These are phyloP conservation scores for Erythrobasidium hasegawianum DNA, from an alignment of 1,284 basidiomycete genomes.

Conservation along the genomic window DNA sequence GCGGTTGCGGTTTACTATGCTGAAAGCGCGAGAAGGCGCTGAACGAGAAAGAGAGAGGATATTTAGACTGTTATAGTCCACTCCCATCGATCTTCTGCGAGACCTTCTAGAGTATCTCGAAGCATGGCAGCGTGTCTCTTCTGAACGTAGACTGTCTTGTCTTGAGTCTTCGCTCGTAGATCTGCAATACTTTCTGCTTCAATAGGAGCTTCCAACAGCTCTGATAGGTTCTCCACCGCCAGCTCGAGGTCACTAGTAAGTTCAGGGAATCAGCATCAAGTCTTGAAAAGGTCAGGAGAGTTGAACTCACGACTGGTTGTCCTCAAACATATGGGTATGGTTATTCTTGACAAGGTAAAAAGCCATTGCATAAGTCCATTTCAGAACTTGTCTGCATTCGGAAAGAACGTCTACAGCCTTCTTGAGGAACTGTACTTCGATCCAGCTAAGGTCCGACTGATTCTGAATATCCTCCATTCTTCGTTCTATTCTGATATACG, in stretches of 20 bases:
- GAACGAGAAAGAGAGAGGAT: too few relatives aligned
- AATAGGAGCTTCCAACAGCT: constrained; percentile 83
- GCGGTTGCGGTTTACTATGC: too few relatives aligned
- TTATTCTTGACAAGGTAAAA: constrained; percentile 85
- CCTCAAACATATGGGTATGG: constrained; percentile 92
- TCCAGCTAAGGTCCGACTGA: constrained; percentile 87
- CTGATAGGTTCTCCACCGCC: constrained; percentile 91
- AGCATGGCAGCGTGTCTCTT: constrained; percentile 92
- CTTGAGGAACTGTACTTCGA: constrained; percentile 97
- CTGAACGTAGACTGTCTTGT: constrained; percentile 94
- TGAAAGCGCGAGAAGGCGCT: too few relatives aligned
- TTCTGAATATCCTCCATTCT: constrained; percentile 99
- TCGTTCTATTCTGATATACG: constrained; percentile 93
- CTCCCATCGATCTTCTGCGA: constrained; percentile 26
- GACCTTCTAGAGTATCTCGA: constrained; percentile 65
- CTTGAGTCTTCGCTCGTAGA: constrained; percentile 85
- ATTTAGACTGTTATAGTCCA: constrained; percentile 8
- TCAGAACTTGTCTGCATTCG: constrained; percentile 89
- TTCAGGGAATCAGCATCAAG: not conserved
- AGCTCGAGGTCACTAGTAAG: constrained; percentile 76
- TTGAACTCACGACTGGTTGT: constrained; percentile 74
- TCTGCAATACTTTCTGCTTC: constrained; percentile 76
- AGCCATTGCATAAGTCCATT: constrained; percentile 99
- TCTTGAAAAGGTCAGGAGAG: constrained; percentile 17
- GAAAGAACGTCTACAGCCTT: constrained; percentile 80